phyloP scores from a whole-genome alignment of 2,329 filamentous ascomycete genomes.

The Hypomyces rosellus region DNA sequence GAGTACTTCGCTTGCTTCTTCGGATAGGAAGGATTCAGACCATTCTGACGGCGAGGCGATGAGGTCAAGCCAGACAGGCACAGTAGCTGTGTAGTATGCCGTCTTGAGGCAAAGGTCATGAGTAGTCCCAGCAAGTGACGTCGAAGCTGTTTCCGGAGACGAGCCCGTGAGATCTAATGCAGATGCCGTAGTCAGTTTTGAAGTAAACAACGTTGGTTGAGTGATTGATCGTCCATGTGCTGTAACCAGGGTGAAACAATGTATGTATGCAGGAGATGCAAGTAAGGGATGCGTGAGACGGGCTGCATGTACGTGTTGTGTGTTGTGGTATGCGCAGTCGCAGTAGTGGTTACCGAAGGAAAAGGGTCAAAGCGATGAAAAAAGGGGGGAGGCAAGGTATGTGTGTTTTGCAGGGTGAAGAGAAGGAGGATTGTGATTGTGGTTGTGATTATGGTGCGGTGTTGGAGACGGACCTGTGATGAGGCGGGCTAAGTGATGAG shows the following conservation, averaged over 20 bases:
- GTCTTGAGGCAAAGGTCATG: conserved; percentile 51
- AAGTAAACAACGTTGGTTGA: not conserved
- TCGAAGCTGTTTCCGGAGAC: conserved; percentile 31
- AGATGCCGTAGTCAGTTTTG: not conserved
- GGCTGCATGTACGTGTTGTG: not conserved
- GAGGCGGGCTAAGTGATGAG: conserved; percentile 41
- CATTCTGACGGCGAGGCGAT: conserved; percentile 46
- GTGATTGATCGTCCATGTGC: not conserved
- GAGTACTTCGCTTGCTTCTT: conserved; percentile 58
- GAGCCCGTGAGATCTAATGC: conserved; percentile 47
- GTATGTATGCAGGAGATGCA: not conserved
- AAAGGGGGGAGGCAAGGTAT: too few species aligned
- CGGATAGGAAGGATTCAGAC: conserved; percentile 51
- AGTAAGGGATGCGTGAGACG: not conserved
- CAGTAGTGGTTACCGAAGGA: too few species aligned
- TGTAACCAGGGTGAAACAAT: not conserved
- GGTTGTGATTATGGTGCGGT: not conserved
- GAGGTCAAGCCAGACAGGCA: conserved; percentile 64
- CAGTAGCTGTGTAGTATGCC: conserved; percentile 52
- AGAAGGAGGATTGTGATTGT: not conserved
- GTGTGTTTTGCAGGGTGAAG: not conserved
- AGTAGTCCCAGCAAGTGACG: conserved; percentile 52
- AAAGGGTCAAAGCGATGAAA: too few species aligned
- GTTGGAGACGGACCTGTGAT: conserved; percentile 42
- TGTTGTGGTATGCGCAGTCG: not conserved